A percentile compares a stretch with the other conserved stretches of the same genome.
Evolutionary conservation across 371 early-diverging fungal genomes (phyloP).

Genomic region (Syncephalis fuscata): DNA sequence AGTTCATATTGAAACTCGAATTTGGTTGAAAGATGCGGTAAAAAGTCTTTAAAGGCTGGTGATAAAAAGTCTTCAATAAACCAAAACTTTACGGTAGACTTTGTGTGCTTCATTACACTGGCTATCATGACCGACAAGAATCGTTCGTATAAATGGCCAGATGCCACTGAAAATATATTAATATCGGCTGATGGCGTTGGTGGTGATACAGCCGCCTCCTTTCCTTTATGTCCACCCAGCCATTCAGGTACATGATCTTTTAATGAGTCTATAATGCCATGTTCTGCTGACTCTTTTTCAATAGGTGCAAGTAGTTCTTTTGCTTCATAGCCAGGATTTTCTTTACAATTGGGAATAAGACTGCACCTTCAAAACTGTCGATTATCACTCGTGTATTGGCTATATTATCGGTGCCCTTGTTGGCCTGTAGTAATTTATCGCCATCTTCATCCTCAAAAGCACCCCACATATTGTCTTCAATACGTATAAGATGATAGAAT

Average conservation of each 20-base stretch:
- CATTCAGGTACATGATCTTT: neutral
- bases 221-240: neutral
- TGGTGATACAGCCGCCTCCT: neutral
- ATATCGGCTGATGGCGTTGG: constrained; percentile 38
- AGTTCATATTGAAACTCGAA: constrained; percentile 82
- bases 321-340: constrained; percentile 66
- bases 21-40: constrained; percentile 71
- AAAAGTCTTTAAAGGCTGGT: constrained; percentile 82
- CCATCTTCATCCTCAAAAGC: no score
- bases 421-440: no score
- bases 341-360: constrained; percentile 54
- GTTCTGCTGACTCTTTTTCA: neutral
- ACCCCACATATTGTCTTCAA: constrained; percentile 20
- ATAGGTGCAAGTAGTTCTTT: constrained; percentile 28
- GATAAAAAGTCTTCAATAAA: constrained; percentile 93
- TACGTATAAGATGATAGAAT: constrained; percentile 51
- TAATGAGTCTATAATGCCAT: neutral
- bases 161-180: constrained; percentile 93
- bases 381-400: constrained; percentile 20
- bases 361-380: constrained; percentile 64
- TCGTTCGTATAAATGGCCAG: constrained; percentile 92
- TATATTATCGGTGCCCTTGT: no score
- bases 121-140: constrained; percentile 92
- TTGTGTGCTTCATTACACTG: constrained; percentile 74
- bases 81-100: constrained; percentile 89